A percentile compares a stretch with the other conserved stretches of the same genome.
Conservation (phyloP, 2,329 filamentous ascomycete genomes). For the Aspergillus sergii region DNA sequence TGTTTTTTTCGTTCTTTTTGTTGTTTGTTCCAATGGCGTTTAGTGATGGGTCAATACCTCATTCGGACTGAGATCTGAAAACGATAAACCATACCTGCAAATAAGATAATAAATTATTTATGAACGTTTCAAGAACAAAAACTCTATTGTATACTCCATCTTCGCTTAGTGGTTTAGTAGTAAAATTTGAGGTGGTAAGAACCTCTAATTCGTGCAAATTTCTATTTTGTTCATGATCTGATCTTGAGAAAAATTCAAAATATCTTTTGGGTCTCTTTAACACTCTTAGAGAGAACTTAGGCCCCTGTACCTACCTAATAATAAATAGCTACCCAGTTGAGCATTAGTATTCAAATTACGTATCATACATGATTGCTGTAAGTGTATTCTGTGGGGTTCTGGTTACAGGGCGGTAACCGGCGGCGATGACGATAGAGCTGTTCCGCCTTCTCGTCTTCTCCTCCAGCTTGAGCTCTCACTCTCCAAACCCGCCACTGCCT, state of each 20-base stretch:
- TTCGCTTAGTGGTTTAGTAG: background rate
- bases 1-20: background rate
- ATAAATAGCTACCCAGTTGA: background rate
- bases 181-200: background rate
- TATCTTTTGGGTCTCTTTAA: background rate
- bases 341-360: conserved; percentile 8
- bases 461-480: background rate
- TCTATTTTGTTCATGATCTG: no score
- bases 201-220: background rate
- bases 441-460: conserved; percentile 16
- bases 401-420: conserved; percentile 10
- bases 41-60: conserved; percentile 5
- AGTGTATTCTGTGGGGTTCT: background rate
- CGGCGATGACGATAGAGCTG: conserved; percentile 30
- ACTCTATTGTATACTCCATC: background rate
- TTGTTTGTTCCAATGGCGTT: conserved; percentile 10
- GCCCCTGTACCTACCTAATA: no score
- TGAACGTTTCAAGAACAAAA: background rate
- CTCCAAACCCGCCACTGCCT: background rate
- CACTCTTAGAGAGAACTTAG: no score
- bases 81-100: background rate
- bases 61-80: background rate
- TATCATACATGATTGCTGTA: background rate
- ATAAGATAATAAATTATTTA: background rate
- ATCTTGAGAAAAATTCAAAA: background rate